phyloP scores from a whole-genome alignment of 1,284 basidiomycete genomes.

The Sparassis latifolia region DNA sequence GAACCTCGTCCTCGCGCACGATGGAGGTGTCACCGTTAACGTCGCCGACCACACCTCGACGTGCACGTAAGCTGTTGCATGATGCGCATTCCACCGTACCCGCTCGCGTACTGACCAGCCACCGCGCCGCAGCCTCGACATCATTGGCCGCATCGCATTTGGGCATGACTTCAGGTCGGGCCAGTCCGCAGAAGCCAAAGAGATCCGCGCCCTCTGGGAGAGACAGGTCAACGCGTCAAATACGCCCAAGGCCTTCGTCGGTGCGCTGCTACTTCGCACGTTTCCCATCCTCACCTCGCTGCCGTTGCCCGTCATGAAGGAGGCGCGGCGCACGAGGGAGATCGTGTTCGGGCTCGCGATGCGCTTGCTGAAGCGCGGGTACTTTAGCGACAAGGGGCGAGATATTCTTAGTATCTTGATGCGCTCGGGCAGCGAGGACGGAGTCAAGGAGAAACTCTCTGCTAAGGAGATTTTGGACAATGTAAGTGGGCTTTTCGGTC shows the following conservation, averaged over 20 bases:
- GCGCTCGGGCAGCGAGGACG: conserved; percentile 10
- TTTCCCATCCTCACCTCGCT: conserved; percentile 16
- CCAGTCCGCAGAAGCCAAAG: conserved; percentile 16
- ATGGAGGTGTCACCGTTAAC: conserved; percentile 19
- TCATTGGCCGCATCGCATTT: conserved; percentile 22
- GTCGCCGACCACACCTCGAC: conserved; percentile 19
- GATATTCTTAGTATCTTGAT: conserved; percentile 21
- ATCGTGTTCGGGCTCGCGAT: conserved; percentile 18
- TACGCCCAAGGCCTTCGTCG: conserved; percentile 18
- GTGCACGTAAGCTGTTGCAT: conserved; percentile 14
- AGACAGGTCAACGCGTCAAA: conserved; percentile 19
- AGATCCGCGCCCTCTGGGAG: conserved; percentile 18
- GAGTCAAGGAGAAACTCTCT: conserved; percentile 12
- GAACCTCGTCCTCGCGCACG: conserved; percentile 18
- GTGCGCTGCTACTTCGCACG: conserved; percentile 21
- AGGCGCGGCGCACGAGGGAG: conserved; percentile 18
- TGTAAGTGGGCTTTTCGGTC: conserved; percentile 6
- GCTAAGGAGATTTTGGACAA: conserved; percentile 23
- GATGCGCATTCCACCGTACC: no score
- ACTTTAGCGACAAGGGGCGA: conserved; percentile 14
- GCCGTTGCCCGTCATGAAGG: conserved; percentile 17
- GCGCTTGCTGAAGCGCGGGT: conserved; percentile 15
- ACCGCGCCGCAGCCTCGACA: conserved; percentile 15
- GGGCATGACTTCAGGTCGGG: conserved; percentile 21
- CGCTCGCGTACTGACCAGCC: no score